These are phyloP conservation scores for Choiromyces venosus DNA, from an alignment of 495 filamentous ascomycete genomes.

Conservation along the genomic window DNA sequence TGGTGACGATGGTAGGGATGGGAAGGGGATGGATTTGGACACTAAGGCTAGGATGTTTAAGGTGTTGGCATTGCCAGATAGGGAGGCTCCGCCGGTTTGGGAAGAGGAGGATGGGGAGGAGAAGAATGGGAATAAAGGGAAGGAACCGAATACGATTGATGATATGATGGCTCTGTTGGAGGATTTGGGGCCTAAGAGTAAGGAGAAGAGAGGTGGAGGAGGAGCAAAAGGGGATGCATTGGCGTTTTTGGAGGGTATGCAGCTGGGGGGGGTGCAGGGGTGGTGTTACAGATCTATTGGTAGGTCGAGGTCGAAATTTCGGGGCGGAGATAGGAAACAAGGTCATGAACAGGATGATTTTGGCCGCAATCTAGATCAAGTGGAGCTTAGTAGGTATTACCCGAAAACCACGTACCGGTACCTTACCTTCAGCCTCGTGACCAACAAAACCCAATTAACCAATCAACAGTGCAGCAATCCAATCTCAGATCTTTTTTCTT, in stretches of 20 bases:
- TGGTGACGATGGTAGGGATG: constrained; percentile 47
- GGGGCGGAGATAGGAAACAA: constrained; percentile 50
- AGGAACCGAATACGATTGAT: constrained; percentile 62
- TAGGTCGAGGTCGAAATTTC: constrained; percentile 46
- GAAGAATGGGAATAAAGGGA: constrained; percentile 39
- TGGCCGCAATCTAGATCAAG: constrained; percentile 47
- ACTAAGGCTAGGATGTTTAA: constrained; percentile 77
- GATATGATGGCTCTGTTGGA: constrained; percentile 91
- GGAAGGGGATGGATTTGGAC: constrained; percentile 46
- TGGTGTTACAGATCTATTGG: constrained; percentile 44
- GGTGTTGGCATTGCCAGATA: constrained; percentile 82
- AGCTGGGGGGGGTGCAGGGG: constrained; percentile 18
- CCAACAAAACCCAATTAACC: too few species aligned
- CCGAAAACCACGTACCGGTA: too few species aligned
- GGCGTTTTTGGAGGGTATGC: constrained; percentile 37
- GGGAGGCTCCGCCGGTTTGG: constrained; percentile 52
- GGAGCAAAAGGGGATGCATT: constrained; percentile 23
- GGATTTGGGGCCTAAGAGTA: constrained; percentile 67
- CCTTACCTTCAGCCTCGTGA: too few species aligned
- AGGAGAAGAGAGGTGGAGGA: constrained; percentile 42
- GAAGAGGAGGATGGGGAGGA: constrained; percentile 49
- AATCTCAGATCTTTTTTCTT: too few species aligned
- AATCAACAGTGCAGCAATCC: too few species aligned
- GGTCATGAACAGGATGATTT: constrained; percentile 46
- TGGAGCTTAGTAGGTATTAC: too few species aligned